Base-by-base conservation (phyloP, 2,329 filamentous ascomycete genomes). In the Helicocarpus griseus region DNA sequence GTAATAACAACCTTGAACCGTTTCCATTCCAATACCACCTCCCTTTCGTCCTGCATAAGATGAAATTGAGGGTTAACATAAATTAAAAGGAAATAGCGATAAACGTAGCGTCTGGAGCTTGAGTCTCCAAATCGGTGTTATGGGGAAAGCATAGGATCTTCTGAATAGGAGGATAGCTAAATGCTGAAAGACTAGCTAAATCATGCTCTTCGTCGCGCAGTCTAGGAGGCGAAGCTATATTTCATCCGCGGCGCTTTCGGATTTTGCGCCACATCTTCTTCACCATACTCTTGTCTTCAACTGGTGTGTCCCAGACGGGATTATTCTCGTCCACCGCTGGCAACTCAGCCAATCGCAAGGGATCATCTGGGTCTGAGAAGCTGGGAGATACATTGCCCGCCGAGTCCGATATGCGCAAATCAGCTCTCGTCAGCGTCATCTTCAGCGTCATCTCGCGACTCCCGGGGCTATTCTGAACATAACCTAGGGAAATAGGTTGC, bases 401-500 rank as follows among this genome's bases (percentile, higher is more conserved):
- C 5, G 48, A 41, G n/a, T 63, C 64, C 13, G 61, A 55, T 14
- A 62, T 50, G 5, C 89, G 83, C 45, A 97, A 77, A 64, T 97
- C 91, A 0, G 89, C 87, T 44, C 90, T 78, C 3, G 93, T 97
- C 50, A 97, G 77, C 0, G 91, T 97, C 89, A 97, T 95, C 46
- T 90, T 87, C 46, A 97, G 72, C 2, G 93, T 97, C 90, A 96
- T 96, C 67, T 97, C 90, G 31, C 90, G 80, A 51, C 81, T 85
- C 31, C 78, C 76, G 0, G 77, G 72, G 2, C 79, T 70, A 4
- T 74, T 75, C 45, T 80, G 77, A 9, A 73, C 68, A 59, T 77
- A 72, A 26, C 63, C 55, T 47, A 73, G 68, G 4, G 44, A 29
- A 28, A 47, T 47, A 2, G 7, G 64, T 52, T 31, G 53, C 48